Percentiles rank a stretch among this genome's conserved stretches.
These are phyloP conservation scores for Aspergillus mulundensis DNA, from an alignment of 495 filamentous ascomycete species.

Conservation along the genomic window DNA sequence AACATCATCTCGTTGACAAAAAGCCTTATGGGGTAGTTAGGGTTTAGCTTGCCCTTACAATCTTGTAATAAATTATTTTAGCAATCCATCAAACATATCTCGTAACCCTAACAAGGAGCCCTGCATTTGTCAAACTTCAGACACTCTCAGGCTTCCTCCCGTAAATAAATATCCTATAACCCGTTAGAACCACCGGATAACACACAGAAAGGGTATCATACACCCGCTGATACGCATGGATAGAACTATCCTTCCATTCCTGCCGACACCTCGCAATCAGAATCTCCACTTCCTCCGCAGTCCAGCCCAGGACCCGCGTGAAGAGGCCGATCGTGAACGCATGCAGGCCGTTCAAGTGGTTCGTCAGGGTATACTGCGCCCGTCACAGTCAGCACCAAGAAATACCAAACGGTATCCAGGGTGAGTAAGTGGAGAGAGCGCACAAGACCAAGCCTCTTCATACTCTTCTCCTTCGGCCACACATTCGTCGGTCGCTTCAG, in stretches of 20 bases:
- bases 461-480: not conserved
- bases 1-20: too few species aligned
- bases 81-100: too few species aligned
- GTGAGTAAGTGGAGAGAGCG: not conserved
- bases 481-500: not conserved
- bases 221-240: not conserved
- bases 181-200: not conserved
- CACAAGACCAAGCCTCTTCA: not conserved
- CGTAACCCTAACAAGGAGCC: too few species aligned
- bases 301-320: not conserved
- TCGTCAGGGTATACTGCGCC: not conserved
- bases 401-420: too few species aligned
- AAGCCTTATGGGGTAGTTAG: too few species aligned
- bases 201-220: not conserved
- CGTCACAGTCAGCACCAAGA: not conserved
- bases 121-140: too few species aligned
- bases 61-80: too few species aligned
- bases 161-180: not conserved
- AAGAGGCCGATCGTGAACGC: not conserved
- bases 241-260: not conserved
- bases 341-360: not conserved
- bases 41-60: too few species aligned
- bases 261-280: not conserved
- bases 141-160: not conserved
- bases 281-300: not conserved